A percentile compares a stretch with the other conserved stretches of the same genome.
Conservation (phyloP, 352 stramenopile species). For the Globisporangium radiosum region DNA sequence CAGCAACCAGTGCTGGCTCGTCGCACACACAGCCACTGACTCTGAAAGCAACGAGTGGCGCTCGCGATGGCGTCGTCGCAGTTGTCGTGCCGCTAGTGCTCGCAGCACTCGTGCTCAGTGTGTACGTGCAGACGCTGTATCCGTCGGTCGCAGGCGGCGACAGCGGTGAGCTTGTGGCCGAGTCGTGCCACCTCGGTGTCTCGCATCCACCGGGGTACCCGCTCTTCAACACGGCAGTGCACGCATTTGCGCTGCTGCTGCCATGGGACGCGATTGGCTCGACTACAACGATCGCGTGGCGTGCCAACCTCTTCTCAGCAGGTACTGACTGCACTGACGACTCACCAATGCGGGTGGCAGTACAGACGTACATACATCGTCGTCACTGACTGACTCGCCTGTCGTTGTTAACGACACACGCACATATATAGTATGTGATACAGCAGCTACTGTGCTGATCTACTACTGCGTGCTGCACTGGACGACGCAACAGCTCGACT, state of each 20-base stretch:
- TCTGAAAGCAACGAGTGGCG: too few species aligned
- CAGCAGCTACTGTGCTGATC: slow-evolving; percentile 40
- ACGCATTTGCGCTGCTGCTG: slow-evolving; percentile 44
- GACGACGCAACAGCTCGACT: slow-evolving; percentile 10
- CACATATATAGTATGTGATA: slow-evolving; percentile 38
- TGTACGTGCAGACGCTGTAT: slow-evolving; percentile 81
- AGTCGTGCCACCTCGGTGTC: slow-evolving; percentile 90
- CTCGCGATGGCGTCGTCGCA: background rate
- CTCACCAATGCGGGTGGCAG: too few species aligned
- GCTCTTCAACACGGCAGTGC: slow-evolving; percentile 88
- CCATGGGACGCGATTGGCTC: slow-evolving; percentile 14
- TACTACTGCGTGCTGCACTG: slow-evolving; percentile 50
- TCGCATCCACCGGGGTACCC: slow-evolving; percentile 94
- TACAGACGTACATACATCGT: too few species aligned
- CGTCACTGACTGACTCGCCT: too few species aligned
- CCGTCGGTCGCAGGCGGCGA: slow-evolving; percentile 87
- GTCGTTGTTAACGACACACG: too few species aligned
- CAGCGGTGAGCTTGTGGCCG: slow-evolving; percentile 90
- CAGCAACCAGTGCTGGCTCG: too few species aligned
- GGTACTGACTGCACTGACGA: slow-evolving; percentile 15
- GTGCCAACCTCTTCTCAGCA: slow-evolving; percentile 88
- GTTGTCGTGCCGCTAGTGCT: background rate
- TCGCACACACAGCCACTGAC: too few species aligned
- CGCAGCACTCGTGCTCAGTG: slow-evolving; percentile 24
- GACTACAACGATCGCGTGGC: slow-evolving; percentile 45